These are phyloP conservation scores for Phycomyces blakesleeanus DNA, from an alignment of 192 early-diverging fungal species.

Conservation along the genomic window DNA sequence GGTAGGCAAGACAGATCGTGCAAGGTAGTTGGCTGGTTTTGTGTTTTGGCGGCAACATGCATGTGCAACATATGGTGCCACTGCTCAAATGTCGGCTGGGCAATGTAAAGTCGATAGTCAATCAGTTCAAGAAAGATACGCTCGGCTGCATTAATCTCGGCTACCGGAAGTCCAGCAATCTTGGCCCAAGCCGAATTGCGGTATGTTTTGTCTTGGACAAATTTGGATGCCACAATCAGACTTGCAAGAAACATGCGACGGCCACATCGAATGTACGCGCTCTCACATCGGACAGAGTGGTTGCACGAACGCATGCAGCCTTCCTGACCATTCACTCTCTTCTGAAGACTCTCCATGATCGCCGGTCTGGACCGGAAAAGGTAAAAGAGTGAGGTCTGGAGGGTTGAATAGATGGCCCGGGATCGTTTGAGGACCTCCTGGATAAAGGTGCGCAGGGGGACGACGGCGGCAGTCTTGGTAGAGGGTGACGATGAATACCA, in stretches of 20 bases:
- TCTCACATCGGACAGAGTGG: neutral
- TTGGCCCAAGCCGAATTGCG: constrained; percentile 90
- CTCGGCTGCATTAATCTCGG: constrained; percentile 84
- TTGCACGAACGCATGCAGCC: constrained; percentile 5
- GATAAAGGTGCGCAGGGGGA: constrained; percentile 61
- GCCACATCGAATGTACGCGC: constrained; percentile 55
- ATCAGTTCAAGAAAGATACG: constrained; percentile 74
- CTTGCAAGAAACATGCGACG: constrained; percentile 83
- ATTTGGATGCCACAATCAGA: constrained; percentile 88
- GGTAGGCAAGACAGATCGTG: constrained; percentile 7
- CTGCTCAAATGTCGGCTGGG: constrained; percentile 29
- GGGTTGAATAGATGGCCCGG: constrained; percentile 66
- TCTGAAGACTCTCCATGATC: constrained; percentile 12
- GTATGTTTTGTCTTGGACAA: constrained; percentile 82
- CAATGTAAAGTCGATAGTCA: constrained; percentile 74
- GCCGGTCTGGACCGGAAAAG: constrained; percentile 45
- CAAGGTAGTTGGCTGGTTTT: constrained; percentile 13
- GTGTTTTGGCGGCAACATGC: constrained; percentile 22
- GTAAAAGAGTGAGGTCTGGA: constrained; percentile 74
- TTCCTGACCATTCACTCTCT: neutral
- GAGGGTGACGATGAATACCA: constrained; percentile 37
- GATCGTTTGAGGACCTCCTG: constrained; percentile 70
- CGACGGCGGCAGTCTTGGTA: constrained; percentile 34
- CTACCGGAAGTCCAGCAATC: constrained; percentile 76
- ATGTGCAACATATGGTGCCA: constrained; percentile 32